Percentiles rank a stretch among this genome's conserved stretches.
Evolutionary conservation across 257 asterid species (phyloP).

Genomic region (Solanum tacnaense): DNA sequence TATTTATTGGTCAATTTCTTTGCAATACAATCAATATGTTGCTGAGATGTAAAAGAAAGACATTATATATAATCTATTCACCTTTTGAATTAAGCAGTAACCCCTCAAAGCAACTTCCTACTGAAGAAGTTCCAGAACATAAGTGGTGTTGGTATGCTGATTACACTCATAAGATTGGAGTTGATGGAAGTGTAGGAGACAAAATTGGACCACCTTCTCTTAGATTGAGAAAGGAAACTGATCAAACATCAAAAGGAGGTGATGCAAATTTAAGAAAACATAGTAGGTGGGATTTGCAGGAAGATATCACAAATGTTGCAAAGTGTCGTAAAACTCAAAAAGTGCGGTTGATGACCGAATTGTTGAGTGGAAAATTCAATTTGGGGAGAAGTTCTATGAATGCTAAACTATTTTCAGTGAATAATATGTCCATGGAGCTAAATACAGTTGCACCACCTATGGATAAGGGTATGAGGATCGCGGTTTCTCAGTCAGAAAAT

Average conservation of each 20-base stretch:
- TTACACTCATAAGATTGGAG: constrained; percentile 18
- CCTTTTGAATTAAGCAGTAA: constrained; percentile 29
- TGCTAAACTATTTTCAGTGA: background rate
- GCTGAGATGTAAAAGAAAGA: constrained; percentile 49
- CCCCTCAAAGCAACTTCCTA: constrained; percentile 28
- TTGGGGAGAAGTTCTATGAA: background rate
- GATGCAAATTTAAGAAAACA: background rate
- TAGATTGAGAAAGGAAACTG: background rate
- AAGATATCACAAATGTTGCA: background rate
- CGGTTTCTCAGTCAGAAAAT: background rate
- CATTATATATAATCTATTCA: constrained; percentile 18
- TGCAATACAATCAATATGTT: constrained; percentile 50
- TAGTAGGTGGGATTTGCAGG: background rate
- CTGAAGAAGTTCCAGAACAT: constrained; percentile 29
- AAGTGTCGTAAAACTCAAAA: background rate
- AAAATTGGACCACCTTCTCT: background rate
- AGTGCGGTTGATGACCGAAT: background rate
- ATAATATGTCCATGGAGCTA: background rate
- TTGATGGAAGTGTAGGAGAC: background rate
- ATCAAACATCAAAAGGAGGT: background rate
- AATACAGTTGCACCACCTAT: background rate
- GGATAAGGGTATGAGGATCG: background rate
- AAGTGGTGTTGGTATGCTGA: constrained; percentile 45
- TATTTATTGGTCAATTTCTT: background rate
- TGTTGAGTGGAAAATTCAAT: background rate